Evolutionary conservation across 1,284 basidiomycete genomes (phyloP), one percentile per base, ranked within the genome.

Genomic region (Stereum hirsutum): DNA sequence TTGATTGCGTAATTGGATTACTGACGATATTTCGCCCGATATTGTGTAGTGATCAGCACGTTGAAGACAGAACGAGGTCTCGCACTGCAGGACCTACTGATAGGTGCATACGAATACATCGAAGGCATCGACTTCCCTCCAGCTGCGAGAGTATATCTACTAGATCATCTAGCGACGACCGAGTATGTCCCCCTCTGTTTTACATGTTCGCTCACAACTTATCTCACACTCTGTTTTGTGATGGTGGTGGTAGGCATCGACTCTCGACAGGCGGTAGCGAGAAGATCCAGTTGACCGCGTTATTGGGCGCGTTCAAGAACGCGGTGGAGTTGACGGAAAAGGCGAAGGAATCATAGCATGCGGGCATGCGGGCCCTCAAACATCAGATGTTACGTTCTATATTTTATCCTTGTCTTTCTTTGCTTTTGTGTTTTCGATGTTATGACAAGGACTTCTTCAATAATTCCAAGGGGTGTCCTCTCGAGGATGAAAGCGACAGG

Each of bases 71-170:
- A 95, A 47, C 85, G 93, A 45, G 96, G 96, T 19, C 74, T 99
- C 26, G 96, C 96, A 12, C 66, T 99, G 27, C 93, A 97, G 57
- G 96, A 99, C 64, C 74, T 99, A 42, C 81, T 99, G n/a, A 76
- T 80, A 19, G 95, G 94, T 24, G 81, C 94, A 25, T 97, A 89
- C 60, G 95, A 99, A 46, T 90, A 91, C 53, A 69, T 95, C 27
- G 81, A 89, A 53, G 86, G 80, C 0, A 75, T 98, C 44, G 89
- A 95, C 37, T 74, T 98, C 50, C 88, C 92, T 39, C 72, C 84
- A 5, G 76, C 87, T 46, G 85, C 89, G n/a, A 72, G 92, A 37
- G 79, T 95, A 40, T 97, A 95, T 57, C 72, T 99, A 7, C 66
- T 99, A 15, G 96, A 99, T 58, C 84, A 93, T 53, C 66, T 91